A percentile compares a stretch with the other conserved stretches of the same genome.
Evolutionary conservation across 352 stramenopile genomes (phyloP).

Genomic region (Globisporangium mamillatum): DNA sequence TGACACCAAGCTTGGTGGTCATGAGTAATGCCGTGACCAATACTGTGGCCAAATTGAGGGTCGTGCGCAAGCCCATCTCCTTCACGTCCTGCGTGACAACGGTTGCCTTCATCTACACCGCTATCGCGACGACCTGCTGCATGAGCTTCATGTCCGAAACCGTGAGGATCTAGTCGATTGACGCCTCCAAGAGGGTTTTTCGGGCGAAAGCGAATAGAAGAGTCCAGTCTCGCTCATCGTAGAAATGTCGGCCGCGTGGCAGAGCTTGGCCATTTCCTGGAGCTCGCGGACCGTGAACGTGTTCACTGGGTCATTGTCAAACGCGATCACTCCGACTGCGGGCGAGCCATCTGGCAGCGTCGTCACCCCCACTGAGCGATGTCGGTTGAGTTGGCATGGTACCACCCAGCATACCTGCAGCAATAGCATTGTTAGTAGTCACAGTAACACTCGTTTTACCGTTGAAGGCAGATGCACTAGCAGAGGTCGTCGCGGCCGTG

Average conservation of each 20-base stretch:
- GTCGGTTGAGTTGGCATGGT: neutral
- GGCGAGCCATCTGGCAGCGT: neutral
- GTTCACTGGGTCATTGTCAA: neutral
- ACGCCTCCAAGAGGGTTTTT: conserved; percentile 22
- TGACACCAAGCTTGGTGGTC: too few relatives aligned
- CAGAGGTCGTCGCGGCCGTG: neutral
- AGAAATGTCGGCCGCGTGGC: conserved; percentile 47
- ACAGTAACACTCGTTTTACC: neutral
- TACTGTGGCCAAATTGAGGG: too few relatives aligned
- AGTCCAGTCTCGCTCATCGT: conserved; percentile 52
- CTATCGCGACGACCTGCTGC: too few relatives aligned
- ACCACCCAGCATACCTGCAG: neutral
- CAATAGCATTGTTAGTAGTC: neutral
- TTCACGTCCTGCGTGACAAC: too few relatives aligned
- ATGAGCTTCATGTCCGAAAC: too few relatives aligned
- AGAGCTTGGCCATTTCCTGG: conserved; percentile 33
- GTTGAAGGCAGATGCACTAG: neutral
- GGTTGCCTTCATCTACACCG: too few relatives aligned
- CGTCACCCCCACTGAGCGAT: neutral
- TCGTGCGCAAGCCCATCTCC: too few relatives aligned
- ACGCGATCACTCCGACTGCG: neutral
- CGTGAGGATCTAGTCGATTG: too few relatives aligned
- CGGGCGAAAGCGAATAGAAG: conserved; percentile 48
- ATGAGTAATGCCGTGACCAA: too few relatives aligned
- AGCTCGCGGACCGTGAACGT: conserved; percentile 26